Conservation (phyloP, 148 eudicot species). For the Dianthus caryophyllus region DNA sequence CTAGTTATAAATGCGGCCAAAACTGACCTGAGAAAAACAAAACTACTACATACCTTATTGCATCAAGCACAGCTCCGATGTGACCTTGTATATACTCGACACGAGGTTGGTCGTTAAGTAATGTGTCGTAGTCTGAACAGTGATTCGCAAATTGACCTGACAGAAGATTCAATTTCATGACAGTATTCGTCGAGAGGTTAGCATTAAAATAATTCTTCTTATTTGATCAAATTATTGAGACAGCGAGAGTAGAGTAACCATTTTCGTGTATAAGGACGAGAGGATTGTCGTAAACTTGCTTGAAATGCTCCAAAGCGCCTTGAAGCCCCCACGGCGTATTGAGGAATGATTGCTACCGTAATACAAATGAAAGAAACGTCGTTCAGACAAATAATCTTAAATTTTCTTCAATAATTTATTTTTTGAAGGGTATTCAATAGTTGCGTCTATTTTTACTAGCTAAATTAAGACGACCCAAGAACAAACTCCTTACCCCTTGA, state of each 20-base stretch:
- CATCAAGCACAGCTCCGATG: slow-evolving; percentile 44
- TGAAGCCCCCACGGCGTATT: slow-evolving; percentile 35
- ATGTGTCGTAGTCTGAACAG: slow-evolving; percentile 12
- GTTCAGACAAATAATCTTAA: too few relatives aligned
- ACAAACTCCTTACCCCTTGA: slow-evolving; percentile 14
- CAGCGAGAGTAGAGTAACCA: slow-evolving; percentile 33
- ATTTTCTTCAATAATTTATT: too few relatives aligned
- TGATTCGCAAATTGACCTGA: slow-evolving; percentile 34
- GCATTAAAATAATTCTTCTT: background rate
- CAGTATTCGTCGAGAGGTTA: background rate
- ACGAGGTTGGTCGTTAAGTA: slow-evolving; percentile 33
- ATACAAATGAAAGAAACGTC: background rate
- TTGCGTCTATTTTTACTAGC: too few relatives aligned
- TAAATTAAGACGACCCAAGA: background rate
- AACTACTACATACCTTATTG: slow-evolving; percentile 60
- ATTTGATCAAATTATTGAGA: background rate
- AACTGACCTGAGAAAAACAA: too few relatives aligned
- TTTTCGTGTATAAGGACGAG: slow-evolving; percentile 51
- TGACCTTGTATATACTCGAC: slow-evolving; percentile 42
- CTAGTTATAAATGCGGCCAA: too few relatives aligned
- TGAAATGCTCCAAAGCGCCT: slow-evolving; percentile 36
- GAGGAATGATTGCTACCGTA: slow-evolving; percentile 3
- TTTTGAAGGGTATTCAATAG: too few relatives aligned
- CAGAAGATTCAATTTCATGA: background rate
- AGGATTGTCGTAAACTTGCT: slow-evolving; percentile 45